phyloP scores from a whole-genome alignment of 257 asterid genomes.

The Mentha longifolia region DNA sequence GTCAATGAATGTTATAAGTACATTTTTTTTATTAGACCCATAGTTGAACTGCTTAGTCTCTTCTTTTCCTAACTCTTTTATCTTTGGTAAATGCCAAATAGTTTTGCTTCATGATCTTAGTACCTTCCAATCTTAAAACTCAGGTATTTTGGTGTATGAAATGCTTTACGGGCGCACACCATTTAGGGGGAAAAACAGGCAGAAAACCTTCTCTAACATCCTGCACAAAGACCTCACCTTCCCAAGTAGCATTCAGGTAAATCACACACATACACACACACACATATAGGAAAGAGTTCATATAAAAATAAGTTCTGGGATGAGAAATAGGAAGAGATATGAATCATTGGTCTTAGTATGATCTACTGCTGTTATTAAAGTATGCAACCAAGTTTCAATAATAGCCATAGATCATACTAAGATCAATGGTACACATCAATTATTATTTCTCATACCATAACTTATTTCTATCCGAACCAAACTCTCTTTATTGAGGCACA shows the following conservation, averaged over 20 bases:
- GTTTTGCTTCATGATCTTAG: constrained; percentile 22
- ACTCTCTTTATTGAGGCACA: neutral
- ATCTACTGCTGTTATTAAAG: too few species aligned
- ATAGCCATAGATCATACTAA: too few species aligned
- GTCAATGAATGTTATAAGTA: neutral
- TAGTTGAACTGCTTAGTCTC: neutral
- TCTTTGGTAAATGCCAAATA: neutral
- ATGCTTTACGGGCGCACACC: constrained; percentile 99
- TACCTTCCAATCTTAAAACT: constrained; percentile 24
- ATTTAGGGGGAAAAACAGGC: constrained; percentile 96
- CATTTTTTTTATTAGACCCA: too few species aligned
- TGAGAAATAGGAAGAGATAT: too few species aligned
- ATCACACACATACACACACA: too few species aligned
- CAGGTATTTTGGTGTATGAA: constrained; percentile 90
- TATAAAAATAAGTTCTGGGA: too few species aligned
- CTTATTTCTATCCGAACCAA: too few species aligned
- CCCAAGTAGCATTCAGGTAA: constrained; percentile 97
- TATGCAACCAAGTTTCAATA: too few species aligned
- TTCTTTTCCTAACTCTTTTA: neutral
- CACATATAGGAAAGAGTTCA: too few species aligned
- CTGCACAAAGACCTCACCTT: constrained; percentile 95
- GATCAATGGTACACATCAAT: too few species aligned
- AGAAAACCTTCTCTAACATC: constrained; percentile 92
- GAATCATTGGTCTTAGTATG: too few species aligned
- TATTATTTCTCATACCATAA: too few species aligned